phyloP scores from a whole-genome alignment of 495 filamentous ascomycete species.

The Aspergillus nidulans region DNA sequence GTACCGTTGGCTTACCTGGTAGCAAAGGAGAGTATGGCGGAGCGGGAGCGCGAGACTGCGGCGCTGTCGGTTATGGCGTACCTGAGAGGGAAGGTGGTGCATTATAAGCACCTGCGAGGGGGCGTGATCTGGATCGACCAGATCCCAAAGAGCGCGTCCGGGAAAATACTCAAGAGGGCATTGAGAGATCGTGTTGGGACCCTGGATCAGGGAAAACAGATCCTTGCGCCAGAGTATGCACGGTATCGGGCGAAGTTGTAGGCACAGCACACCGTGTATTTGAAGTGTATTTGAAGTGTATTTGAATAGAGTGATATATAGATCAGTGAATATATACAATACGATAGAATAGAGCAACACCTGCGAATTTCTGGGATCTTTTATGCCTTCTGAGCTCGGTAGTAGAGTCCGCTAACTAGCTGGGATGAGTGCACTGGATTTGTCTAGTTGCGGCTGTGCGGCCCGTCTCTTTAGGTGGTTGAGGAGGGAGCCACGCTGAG shows the following conservation, averaged over 20 bases:
- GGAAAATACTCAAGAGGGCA: conserved; percentile 71
- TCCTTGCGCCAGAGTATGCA: conserved; percentile 2
- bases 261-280: too few relatives aligned
- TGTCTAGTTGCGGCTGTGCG: too few relatives aligned
- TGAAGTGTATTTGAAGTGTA: too few relatives aligned
- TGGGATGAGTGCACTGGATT: too few relatives aligned
- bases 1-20: conserved; percentile 72
- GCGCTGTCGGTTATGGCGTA: conserved; percentile 52
- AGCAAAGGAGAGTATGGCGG: conserved; percentile 27
- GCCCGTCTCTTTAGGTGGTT: too few relatives aligned
- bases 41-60: conserved; percentile 27
- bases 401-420: too few relatives aligned
- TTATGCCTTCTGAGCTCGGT: too few relatives aligned
- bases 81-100: conserved; percentile 48
- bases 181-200: conserved; percentile 21
- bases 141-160: conserved; percentile 69
- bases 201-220: conserved; percentile 6
- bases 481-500: too few relatives aligned
- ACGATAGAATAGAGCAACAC: too few relatives aligned
- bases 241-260: conserved; percentile 4
- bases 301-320: too few relatives aligned
- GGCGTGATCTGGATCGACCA: conserved; percentile 60
- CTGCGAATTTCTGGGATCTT: too few relatives aligned
- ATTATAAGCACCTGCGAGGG: conserved; percentile 67
- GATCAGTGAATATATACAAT: too few relatives aligned